Percentiles rank a stretch among this genome's conserved stretches.
Conservation (phyloP, 495 filamentous ascomycete genomes). For the Xylaria telfairii region DNA sequence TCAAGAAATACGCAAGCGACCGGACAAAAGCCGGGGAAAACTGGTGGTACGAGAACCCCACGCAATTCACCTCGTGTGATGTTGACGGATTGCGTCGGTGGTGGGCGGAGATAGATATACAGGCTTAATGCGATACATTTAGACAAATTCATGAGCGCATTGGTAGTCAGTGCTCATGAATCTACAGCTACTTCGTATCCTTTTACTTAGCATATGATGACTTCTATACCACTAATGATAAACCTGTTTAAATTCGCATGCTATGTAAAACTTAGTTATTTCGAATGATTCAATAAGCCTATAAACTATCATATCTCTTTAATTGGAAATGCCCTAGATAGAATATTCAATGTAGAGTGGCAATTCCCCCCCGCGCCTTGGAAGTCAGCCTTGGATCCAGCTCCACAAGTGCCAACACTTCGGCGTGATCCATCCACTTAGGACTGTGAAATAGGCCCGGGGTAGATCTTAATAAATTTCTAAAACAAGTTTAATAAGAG, state of each 20-base stretch:
- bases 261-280: too few species aligned
- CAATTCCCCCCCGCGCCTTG: background rate
- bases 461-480: too few species aligned
- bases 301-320: too few species aligned
- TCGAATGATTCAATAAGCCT: too few species aligned
- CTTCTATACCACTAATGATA: background rate
- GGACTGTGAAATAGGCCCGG: too few species aligned
- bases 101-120: conserved; percentile 38
- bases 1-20: conserved; percentile 57
- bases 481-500: too few species aligned
- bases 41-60: conserved; percentile 53
- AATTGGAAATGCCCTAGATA: too few species aligned
- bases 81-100: conserved; percentile 45
- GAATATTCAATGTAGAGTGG: too few species aligned
- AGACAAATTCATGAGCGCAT: background rate
- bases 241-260: too few species aligned
- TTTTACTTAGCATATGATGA: background rate
- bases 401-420: too few species aligned
- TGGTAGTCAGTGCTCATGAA: background rate
- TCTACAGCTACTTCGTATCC: background rate
- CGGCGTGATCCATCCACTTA: too few species aligned
- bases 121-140: background rate
- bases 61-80: conserved; percentile 49
- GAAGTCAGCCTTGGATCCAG: too few species aligned
- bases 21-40: conserved; percentile 31